Conservation (phyloP, 192 early-diverging fungal species). For the Chytriomyces sp. region DNA sequence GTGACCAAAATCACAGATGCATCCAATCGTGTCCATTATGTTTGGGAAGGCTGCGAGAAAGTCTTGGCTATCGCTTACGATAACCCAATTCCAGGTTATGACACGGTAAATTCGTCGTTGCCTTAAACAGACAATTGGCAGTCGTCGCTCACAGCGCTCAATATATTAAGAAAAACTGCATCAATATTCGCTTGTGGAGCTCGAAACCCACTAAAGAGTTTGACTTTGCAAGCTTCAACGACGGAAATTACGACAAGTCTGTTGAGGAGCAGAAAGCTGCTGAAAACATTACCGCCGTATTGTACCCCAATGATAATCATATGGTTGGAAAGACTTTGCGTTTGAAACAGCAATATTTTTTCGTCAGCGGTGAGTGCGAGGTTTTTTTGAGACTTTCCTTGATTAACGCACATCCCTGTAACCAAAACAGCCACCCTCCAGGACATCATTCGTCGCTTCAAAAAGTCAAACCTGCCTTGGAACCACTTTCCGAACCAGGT, state of each 20-base stretch:
- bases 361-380: slow-evolving; percentile 85
- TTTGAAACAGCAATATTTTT: slow-evolving; percentile 98
- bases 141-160: too few species aligned
- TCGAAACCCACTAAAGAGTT: slow-evolving; percentile 89
- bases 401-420: not conserved
- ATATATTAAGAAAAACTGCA: slow-evolving; percentile 87
- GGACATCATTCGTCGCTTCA: slow-evolving; percentile 88
- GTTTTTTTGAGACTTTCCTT: slow-evolving; percentile 49
- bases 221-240: slow-evolving; percentile 73
- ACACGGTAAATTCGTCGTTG: too few species aligned
- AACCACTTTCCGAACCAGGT: slow-evolving; percentile 89
- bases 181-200: slow-evolving; percentile 97
- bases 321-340: slow-evolving; percentile 95
- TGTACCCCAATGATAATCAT: slow-evolving; percentile 98
- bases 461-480: slow-evolving; percentile 82
- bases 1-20: slow-evolving; percentile 73
- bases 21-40: slow-evolving; percentile 63
- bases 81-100: slow-evolving; percentile 94
- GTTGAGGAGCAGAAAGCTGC: slow-evolving; percentile 90
- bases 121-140: too few species aligned
- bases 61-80: slow-evolving; percentile 95
- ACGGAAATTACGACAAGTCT: slow-evolving; percentile 89
- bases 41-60: slow-evolving; percentile 79
- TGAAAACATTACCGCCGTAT: slow-evolving; percentile 90
- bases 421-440: slow-evolving; percentile 13